These are phyloP conservation scores for Lonicera japonica DNA, from an alignment of 129 eudicot genomes.

Conservation along the genomic window DNA sequence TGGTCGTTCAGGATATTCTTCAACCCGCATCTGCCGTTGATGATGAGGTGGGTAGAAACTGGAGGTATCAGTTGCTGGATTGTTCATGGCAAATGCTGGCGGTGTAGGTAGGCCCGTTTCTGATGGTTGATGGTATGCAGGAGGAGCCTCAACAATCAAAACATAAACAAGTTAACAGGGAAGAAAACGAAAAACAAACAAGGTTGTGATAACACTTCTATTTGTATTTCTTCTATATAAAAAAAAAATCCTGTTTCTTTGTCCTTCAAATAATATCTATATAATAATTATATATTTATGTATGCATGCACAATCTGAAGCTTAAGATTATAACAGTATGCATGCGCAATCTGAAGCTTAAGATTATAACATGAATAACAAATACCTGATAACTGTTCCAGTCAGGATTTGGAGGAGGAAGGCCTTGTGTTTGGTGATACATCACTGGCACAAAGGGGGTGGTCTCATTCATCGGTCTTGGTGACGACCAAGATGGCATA, in stretches of 20 bases:
- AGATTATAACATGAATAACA: not conserved
- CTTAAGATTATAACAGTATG: not conserved
- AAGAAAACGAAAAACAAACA: not conserved
- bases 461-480: conserved; percentile 38
- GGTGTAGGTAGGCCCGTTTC: conserved; percentile 65
- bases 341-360: not conserved
- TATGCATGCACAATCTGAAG: not conserved
- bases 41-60: conserved; percentile 35
- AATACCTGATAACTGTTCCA: conserved; percentile 85
- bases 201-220: too few relatives aligned
- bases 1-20: conserved; percentile 83
- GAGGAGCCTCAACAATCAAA: conserved; percentile 44
- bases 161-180: conserved; percentile 20
- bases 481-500: conserved; percentile 45
- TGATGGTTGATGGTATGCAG: conserved; percentile 40
- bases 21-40: conserved; percentile 31
- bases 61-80: conserved; percentile 35
- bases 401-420: conserved; percentile 47
- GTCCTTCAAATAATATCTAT: too few relatives aligned
- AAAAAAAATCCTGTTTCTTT: too few relatives aligned
- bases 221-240: too few relatives aligned
- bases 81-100: conserved; percentile 61
- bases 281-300: too few relatives aligned
- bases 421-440: conserved; percentile 39
- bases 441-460: conserved; percentile 42